These are phyloP conservation scores for Ophiosphaerella herpotricha DNA, from an alignment of 2,329 filamentous ascomycete species.

Conservation along the genomic window DNA sequence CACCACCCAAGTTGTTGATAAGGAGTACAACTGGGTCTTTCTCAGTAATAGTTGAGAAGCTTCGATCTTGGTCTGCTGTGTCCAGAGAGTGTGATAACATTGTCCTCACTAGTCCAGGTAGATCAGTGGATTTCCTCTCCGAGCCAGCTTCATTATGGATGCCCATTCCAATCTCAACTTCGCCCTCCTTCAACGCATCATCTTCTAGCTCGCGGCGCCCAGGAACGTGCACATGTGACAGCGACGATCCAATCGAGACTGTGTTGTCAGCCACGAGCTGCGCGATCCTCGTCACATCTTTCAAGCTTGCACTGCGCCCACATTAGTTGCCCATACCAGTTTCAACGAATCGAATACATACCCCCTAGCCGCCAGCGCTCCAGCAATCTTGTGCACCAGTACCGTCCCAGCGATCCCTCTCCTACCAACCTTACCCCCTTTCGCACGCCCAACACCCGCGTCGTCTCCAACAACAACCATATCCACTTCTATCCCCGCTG, in stretches of 20 bases:
- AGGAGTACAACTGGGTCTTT: constrained; percentile 68
- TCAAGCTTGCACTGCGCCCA: constrained; percentile 54
- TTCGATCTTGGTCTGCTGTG: constrained; percentile 68
- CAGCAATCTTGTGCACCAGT: constrained; percentile 86
- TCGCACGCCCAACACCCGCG: constrained; percentile 80
- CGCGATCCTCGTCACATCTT: constrained; percentile 74
- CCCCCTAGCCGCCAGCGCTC: constrained; percentile 78
- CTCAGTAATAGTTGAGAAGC: constrained; percentile 67
- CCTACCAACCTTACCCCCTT: constrained; percentile 88
- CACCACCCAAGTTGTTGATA: constrained; percentile 76
- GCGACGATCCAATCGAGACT: constrained; percentile 81
- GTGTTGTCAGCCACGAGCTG: constrained; percentile 74
- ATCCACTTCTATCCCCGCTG: constrained; percentile 75
- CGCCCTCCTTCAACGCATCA: constrained; percentile 63
- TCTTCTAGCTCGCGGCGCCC: constrained; percentile 66
- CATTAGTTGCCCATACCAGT: constrained; percentile 7
- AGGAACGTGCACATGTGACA: constrained; percentile 92
- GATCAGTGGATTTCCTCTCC: constrained; percentile 49
- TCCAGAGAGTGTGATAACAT: constrained; percentile 71
- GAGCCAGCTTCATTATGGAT: constrained; percentile 70
- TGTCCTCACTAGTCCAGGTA: constrained; percentile 54
- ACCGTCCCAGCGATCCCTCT: constrained; percentile 91
- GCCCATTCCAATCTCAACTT: constrained; percentile 73
- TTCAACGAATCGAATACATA: constrained; percentile 32
- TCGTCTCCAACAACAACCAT: constrained; percentile 95